Evolutionary conservation across 441 rosid species (phyloP).

Genomic region (Brassica hybrid): DNA sequence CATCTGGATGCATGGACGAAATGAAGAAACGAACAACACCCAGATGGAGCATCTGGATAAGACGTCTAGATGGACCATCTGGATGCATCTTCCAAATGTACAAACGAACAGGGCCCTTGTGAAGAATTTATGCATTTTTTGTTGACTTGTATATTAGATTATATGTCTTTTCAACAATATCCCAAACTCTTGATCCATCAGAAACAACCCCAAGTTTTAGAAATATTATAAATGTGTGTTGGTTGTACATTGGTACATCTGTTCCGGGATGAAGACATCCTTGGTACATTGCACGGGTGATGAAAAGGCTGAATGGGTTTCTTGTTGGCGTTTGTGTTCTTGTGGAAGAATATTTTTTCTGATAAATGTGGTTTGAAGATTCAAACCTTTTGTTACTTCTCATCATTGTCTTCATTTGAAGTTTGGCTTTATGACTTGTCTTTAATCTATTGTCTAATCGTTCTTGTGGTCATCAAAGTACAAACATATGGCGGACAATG

Average conservation of each 20-base stretch:
- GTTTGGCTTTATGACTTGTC: slow-evolving; percentile 13
- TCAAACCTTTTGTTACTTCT: slow-evolving; percentile 10
- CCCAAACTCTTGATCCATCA: slow-evolving; percentile 9
- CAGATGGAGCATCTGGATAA: too few relatives aligned
- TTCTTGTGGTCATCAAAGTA: slow-evolving; percentile 4
- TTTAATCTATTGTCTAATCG: slow-evolving; percentile 22
- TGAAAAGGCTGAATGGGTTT: slow-evolving; percentile 23
- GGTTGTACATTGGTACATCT: slow-evolving; percentile 32
- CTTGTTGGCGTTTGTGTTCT: slow-evolving; percentile 27
- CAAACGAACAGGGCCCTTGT: too few relatives aligned
- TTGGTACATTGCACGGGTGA: slow-evolving; percentile 37
- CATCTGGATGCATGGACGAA: too few relatives aligned
- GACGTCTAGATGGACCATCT: too few relatives aligned
- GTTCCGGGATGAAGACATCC: slow-evolving; percentile 34
- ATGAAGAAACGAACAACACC: too few relatives aligned
- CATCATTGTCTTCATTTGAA: slow-evolving; percentile 12
- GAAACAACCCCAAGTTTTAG: neutral
- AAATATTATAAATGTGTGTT: neutral
- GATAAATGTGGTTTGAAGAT: slow-evolving; percentile 9
- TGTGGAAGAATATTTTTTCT: neutral
- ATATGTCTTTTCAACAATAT: neutral
- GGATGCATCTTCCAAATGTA: too few relatives aligned
- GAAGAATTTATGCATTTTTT: too few relatives aligned
- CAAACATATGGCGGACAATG: slow-evolving; percentile 2
- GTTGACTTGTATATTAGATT: too few relatives aligned